Evolutionary conservation across 305 asterid species (phyloP).

Genomic region (Fraxinus paxiana): DNA sequence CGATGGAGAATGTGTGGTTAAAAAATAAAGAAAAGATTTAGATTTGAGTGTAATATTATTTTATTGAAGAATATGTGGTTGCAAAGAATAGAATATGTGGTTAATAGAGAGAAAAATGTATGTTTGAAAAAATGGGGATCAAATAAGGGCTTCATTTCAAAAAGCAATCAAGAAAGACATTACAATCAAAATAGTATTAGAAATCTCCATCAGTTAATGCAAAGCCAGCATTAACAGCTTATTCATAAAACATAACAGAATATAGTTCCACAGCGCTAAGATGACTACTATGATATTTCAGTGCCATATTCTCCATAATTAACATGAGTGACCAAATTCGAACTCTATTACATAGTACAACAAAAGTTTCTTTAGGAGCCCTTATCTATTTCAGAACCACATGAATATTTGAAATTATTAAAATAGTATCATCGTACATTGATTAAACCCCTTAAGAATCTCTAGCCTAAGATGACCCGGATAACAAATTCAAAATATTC

Average conservation of each 20-base stretch:
- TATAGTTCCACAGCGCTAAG: neutral
- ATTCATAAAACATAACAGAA: neutral
- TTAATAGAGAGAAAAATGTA: neutral
- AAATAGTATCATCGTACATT: neutral
- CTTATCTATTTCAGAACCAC: neutral
- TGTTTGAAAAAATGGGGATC: neutral
- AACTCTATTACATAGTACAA: neutral
- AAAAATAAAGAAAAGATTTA: neutral
- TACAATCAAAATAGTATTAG: neutral
- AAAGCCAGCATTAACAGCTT: neutral
- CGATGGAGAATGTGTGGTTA: neutral
- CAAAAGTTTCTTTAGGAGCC: neutral
- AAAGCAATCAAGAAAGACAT: slow-evolving; percentile 1
- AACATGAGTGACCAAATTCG: neutral
- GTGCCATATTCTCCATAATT: neutral
- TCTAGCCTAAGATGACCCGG: neutral
- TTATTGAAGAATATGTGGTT: neutral
- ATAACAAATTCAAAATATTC: slow-evolving; percentile 16
- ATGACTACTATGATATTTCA: neutral
- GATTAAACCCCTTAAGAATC: slow-evolving; percentile 7
- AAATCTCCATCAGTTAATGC: neutral
- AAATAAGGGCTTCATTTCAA: neutral
- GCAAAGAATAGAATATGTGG: neutral
- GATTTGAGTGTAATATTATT: neutral
- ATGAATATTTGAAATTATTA: neutral